phyloP scores from a whole-genome alignment of 1,139 yeast species.

The Saccharomycopsis hybrid region DNA sequence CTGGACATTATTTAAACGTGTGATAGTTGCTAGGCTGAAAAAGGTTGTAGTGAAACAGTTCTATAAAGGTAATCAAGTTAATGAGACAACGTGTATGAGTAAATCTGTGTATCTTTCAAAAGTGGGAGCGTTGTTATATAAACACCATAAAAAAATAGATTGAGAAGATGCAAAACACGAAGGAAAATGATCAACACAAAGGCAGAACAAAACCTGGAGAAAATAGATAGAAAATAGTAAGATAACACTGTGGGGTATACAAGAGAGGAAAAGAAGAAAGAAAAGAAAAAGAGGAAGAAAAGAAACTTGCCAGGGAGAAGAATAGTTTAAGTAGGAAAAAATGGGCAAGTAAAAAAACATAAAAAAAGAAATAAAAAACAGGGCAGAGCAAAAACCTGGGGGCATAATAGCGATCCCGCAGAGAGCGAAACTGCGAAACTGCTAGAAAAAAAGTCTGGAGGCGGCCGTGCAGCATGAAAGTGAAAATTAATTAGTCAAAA shows the following conservation, averaged over 20 bases:
- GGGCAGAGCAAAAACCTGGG: background rate
- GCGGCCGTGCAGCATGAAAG: too few relatives aligned
- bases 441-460: too few relatives aligned
- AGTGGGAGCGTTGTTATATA: background rate
- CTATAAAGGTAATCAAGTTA: too few relatives aligned
- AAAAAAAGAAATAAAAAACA: background rate
- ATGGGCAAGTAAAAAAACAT: background rate
- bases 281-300: background rate
- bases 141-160: background rate
- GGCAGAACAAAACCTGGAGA: background rate
- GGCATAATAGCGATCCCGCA: too few relatives aligned
- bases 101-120: background rate
- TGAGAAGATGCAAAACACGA: background rate
- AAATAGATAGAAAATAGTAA: background rate
- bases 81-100: background rate
- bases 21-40: too few relatives aligned
- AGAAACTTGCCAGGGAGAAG: background rate
- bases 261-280: background rate
- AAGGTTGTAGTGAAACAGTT: too few relatives aligned
- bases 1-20: slow-evolving; percentile 16
- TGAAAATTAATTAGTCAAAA: too few relatives aligned
- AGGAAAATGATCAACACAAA: background rate
- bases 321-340: too few relatives aligned
- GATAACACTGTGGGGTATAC: background rate
- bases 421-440: too few relatives aligned